These are phyloP conservation scores for Crucihimalaya himalaica DNA, from an alignment of 345 rosid species.

Conservation along the genomic window DNA sequence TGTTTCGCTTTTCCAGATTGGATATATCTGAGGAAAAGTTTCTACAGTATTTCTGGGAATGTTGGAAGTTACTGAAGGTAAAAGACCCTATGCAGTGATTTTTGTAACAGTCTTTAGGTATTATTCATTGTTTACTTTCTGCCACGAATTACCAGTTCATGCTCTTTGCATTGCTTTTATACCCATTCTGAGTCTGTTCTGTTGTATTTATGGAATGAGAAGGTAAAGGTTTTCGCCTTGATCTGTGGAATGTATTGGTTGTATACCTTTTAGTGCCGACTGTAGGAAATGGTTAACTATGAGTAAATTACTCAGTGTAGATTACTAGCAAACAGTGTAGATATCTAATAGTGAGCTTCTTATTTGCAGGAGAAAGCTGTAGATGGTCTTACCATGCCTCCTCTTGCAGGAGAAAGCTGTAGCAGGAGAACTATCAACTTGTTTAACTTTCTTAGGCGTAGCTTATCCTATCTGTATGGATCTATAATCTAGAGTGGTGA, in stretches of 20 bases:
- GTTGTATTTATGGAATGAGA: slow-evolving; percentile 12
- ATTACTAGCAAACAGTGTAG: neutral
- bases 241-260: slow-evolving; percentile 3
- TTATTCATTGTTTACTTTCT: slow-evolving; percentile 4
- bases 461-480: slow-evolving; percentile 16
- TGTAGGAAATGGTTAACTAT: neutral
- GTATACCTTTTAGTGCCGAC: slow-evolving; percentile 2
- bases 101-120: slow-evolving; percentile 4
- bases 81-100: slow-evolving; percentile 3
- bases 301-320: neutral
- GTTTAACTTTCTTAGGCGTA: neutral
- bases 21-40: slow-evolving; percentile 86
- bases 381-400: slow-evolving; percentile 83
- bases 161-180: slow-evolving; percentile 6
- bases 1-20: slow-evolving; percentile 51
- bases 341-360: slow-evolving; percentile 11
- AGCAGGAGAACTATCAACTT: slow-evolving; percentile 12
- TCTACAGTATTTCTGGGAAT: slow-evolving; percentile 81
- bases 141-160: slow-evolving; percentile 10
- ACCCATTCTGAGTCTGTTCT: slow-evolving; percentile 6
- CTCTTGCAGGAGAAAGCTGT: too few species aligned
- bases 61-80: slow-evolving; percentile 80
- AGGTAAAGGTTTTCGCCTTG: neutral
- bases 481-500: neutral
- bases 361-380: slow-evolving; percentile 69